Evolutionary conservation across 345 rosid species (phyloP).

Genomic region (Clarkia xantiana): DNA sequence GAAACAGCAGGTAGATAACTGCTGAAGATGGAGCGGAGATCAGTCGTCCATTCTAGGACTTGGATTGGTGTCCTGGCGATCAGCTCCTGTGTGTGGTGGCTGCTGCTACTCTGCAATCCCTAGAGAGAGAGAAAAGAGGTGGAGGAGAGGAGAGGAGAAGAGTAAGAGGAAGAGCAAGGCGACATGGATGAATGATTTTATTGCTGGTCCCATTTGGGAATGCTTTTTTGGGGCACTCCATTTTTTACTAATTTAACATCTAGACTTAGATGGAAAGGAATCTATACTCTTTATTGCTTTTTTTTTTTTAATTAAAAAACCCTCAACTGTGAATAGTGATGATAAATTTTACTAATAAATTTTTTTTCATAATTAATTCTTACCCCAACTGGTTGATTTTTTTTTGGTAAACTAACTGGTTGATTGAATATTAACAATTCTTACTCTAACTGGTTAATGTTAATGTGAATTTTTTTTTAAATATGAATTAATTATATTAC

Average conservation of each 20-base stretch:
- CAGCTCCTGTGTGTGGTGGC: constrained; percentile 15
- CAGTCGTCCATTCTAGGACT: constrained; percentile 25
- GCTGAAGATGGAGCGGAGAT: constrained; percentile 1
- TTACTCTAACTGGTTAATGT: too few relatives aligned
- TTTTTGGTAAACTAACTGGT: too few relatives aligned
- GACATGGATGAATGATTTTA: constrained; percentile 20
- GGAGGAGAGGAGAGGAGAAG: constrained; percentile 14
- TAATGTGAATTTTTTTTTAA: too few relatives aligned
- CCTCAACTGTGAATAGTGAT: too few relatives aligned
- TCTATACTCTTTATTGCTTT: too few relatives aligned
- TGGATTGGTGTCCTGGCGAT: background rate
- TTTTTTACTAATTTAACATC: constrained; percentile 12
- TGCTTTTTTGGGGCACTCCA: constrained; percentile 21
- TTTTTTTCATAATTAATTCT: too few relatives aligned
- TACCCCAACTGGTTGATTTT: too few relatives aligned
- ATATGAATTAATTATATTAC: too few relatives aligned
- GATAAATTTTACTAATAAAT: too few relatives aligned
- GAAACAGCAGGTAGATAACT: background rate
- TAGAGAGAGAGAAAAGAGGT: constrained; percentile 16
- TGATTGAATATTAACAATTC: too few relatives aligned
- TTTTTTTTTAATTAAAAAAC: too few relatives aligned
- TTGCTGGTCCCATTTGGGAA: background rate
- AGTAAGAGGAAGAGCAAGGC: constrained; percentile 12
- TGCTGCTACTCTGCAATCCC: constrained; percentile 25
- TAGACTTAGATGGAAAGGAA: too few relatives aligned